Evolutionary conservation across 768 basidiomycete species (phyloP).

Genomic region (Tulasnella sp.): DNA sequence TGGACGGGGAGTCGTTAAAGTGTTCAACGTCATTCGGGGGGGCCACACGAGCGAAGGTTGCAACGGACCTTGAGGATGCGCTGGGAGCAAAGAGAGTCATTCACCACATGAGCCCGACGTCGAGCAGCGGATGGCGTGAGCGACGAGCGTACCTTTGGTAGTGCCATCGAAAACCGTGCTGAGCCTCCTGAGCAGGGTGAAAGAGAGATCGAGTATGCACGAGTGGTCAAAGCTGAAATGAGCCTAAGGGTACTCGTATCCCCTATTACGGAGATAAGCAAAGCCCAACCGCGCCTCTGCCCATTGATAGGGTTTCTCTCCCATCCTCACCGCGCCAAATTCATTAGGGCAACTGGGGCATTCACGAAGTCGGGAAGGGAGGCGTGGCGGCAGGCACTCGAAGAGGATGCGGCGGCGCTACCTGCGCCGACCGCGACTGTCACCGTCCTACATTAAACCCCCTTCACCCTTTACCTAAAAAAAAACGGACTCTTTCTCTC

Average conservation of each 20-base stretch:
- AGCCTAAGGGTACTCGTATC: background rate
- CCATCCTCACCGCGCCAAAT: too few species aligned
- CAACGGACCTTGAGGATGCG: slow-evolving; percentile 17
- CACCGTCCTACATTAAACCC: too few species aligned
- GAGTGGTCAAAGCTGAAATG: background rate
- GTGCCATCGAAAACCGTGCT: slow-evolving; percentile 24
- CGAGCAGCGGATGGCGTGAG: slow-evolving; percentile 9
- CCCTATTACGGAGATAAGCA: background rate
- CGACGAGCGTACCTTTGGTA: slow-evolving; percentile 26
- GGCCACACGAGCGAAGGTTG: background rate
- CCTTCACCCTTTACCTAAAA: too few species aligned
- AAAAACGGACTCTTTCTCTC: too few species aligned
- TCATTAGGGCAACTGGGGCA: too few species aligned
- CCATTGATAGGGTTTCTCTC: background rate
- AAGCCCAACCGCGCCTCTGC: background rate
- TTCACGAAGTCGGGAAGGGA: too few species aligned
- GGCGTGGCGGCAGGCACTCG: too few species aligned
- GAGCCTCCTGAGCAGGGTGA: too few species aligned
- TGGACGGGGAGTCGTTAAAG: slow-evolving; percentile 23
- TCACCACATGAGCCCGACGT: background rate
- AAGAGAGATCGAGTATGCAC: too few species aligned
- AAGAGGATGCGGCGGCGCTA: too few species aligned
- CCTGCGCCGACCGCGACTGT: too few species aligned
- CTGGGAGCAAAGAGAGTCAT: background rate
- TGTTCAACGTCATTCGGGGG: background rate